Percentiles rank a stretch among this genome's conserved stretches.
These are phyloP conservation scores for Lactifluus echinatus DNA, from an alignment of 768 basidiomycete species.

Conservation along the genomic window DNA sequence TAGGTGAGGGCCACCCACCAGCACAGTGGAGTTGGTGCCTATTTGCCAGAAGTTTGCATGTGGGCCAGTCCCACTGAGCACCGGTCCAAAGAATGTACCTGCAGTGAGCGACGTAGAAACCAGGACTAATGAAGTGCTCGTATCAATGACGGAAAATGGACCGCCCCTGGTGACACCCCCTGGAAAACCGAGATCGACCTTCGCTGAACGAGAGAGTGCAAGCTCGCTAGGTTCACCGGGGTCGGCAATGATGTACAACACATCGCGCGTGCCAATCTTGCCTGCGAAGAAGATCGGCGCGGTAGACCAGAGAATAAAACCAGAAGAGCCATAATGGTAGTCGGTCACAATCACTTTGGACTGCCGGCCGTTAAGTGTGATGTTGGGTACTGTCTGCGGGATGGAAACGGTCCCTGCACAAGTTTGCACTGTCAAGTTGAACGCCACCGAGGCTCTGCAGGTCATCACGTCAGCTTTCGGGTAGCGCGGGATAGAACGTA, in stretches of 20 bases:
- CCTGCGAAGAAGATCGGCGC: slow-evolving; percentile 63
- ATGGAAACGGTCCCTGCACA: slow-evolving; percentile 43
- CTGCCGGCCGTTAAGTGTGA: slow-evolving; percentile 60
- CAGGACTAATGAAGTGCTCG: slow-evolving; percentile 55
- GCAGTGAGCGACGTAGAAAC: slow-evolving; percentile 60
- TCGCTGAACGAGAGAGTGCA: slow-evolving; percentile 21
- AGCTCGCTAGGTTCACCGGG: slow-evolving; percentile 29
- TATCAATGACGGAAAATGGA: slow-evolving; percentile 57
- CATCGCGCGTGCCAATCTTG: slow-evolving; percentile 34
- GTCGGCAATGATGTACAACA: slow-evolving; percentile 35
- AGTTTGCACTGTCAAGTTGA: slow-evolving; percentile 54
- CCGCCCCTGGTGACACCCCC: slow-evolving; percentile 41
- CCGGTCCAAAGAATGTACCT: slow-evolving; percentile 70
- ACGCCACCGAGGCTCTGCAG: slow-evolving; percentile 39
- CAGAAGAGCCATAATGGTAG: slow-evolving; percentile 56
- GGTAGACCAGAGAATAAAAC: slow-evolving; percentile 58
- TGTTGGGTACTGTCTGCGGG: slow-evolving; percentile 42
- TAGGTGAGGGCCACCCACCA: slow-evolving; percentile 42
- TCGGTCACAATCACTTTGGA: slow-evolving; percentile 67
- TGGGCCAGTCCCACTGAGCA: slow-evolving; percentile 36
- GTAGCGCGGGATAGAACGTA: neutral
- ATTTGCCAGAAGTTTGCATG: slow-evolving; percentile 61
- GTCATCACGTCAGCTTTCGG: neutral
- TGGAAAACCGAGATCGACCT: slow-evolving; percentile 38
- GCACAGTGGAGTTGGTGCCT: slow-evolving; percentile 59